Percentiles rank a stretch among this genome's conserved stretches.
Evolutionary conservation across 225 moss, liverwort and hornwort genomes (phyloP).

Genomic region (Pseudoscleropodium purum): DNA sequence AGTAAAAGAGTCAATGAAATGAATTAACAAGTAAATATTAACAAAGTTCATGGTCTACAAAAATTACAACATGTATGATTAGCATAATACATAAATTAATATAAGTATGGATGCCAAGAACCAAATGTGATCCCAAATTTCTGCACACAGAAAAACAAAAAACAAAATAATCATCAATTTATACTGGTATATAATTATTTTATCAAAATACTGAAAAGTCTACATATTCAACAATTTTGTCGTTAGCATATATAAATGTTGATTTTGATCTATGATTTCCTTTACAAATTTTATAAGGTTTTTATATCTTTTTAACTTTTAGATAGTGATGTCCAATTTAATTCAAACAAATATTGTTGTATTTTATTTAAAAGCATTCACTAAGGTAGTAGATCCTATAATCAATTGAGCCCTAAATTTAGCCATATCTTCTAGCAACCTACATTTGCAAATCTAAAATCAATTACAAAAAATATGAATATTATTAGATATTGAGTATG

Average conservation of each 20-base stretch:
- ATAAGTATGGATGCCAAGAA: not conserved
- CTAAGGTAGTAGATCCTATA: not conserved
- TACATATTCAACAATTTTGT: no score
- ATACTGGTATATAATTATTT: fast-evolving
- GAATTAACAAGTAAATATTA: not conserved
- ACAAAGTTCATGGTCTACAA: no score
- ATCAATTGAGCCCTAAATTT: not conserved
- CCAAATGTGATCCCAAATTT: not conserved
- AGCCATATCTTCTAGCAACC: fast-evolving
- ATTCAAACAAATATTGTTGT: not conserved
- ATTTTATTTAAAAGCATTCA: not conserved
- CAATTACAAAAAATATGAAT: not conserved
- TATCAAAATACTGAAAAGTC: no score
- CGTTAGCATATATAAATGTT: not conserved
- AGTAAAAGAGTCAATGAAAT: not conserved
- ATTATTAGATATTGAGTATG: not conserved
- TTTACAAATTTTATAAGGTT: not conserved
- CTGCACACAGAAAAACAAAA: not conserved
- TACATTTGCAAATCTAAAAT: not conserved
- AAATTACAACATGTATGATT: not conserved
- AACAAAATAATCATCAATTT: not conserved
- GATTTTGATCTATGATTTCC: not conserved
- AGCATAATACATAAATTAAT: not conserved
- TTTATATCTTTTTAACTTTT: no score
- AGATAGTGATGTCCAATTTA: no score